Percentiles rank a stretch among this genome's conserved stretches.
Conservation (phyloP, 2,329 filamentous ascomycete genomes). For the Nemania sp. region DNA sequence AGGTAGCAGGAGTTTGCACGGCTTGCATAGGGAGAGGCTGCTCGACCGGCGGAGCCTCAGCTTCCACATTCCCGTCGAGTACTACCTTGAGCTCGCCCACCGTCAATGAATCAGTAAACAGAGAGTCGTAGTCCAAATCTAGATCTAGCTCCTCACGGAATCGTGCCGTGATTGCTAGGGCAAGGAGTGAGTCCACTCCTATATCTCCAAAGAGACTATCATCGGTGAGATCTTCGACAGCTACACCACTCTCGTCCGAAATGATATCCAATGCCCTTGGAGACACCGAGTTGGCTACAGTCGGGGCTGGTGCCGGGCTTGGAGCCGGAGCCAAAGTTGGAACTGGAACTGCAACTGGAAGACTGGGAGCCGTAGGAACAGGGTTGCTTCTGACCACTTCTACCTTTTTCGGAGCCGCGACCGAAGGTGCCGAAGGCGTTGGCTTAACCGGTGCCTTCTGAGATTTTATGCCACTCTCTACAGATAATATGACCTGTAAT, state of each 20-base stretch:
- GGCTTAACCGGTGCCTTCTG: constrained; percentile 17
- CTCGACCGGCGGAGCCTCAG: neutral
- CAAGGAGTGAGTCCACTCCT: neutral
- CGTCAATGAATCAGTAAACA: neutral
- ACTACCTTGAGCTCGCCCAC: neutral
- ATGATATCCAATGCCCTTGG: constrained; percentile 41
- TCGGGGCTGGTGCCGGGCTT: no score
- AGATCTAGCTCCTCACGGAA: constrained; percentile 6
- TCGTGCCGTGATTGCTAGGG: neutral
- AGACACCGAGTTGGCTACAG: neutral
- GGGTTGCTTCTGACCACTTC: neutral
- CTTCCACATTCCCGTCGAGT: neutral
- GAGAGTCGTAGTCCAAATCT: neutral
- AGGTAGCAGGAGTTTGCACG: neutral
- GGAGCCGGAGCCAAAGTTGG: no score
- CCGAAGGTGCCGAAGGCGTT: neutral
- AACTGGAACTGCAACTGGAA: neutral
- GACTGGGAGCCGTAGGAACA: constrained; percentile 14
- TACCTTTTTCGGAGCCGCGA: constrained; percentile 6
- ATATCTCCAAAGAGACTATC: neutral
- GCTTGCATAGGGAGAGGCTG: neutral
- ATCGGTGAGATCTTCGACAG: neutral
- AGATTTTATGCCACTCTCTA: constrained; percentile 34
- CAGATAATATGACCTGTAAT: constrained; percentile 36
- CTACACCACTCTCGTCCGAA: constrained; percentile 46